Conservation (phyloP, 164 flowering plant species). For the Echeveria elegans region DNA sequence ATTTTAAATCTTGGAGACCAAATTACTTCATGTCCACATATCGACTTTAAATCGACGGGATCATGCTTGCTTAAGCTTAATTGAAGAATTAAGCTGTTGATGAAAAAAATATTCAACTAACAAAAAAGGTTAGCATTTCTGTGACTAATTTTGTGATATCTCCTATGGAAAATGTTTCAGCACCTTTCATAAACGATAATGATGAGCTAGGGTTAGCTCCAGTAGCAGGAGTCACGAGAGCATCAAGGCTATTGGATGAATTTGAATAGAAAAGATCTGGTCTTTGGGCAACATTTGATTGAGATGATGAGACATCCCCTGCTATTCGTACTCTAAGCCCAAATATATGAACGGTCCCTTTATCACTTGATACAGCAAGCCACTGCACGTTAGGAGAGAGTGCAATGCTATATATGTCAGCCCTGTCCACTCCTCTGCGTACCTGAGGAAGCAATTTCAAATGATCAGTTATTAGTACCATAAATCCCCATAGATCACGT, state of each 20-base stretch:
- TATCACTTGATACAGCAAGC: constrained; percentile 51
- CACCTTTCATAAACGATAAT: constrained; percentile 88
- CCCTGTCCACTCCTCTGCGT: constrained; percentile 45
- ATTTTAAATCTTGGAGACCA: neutral
- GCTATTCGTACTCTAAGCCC: constrained; percentile 52
- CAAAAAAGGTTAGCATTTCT: neutral
- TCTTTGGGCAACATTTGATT: constrained; percentile 22
- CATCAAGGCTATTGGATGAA: constrained; percentile 58
- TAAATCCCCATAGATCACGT: neutral
- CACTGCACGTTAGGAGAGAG: constrained; percentile 41
- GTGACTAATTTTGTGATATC: neutral
- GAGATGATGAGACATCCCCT: constrained; percentile 51
- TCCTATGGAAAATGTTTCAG: neutral
- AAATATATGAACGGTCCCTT: constrained; percentile 46
- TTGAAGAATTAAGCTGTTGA: neutral
- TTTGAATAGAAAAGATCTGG: constrained; percentile 33
- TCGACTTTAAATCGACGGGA: no score
- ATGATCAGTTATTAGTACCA: neutral
- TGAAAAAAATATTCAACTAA: neutral
- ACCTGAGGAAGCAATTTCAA: constrained; percentile 21
- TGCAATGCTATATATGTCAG: constrained; percentile 38
- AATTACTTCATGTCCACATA: no score
- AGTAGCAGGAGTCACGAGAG: constrained; percentile 44
- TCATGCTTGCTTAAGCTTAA: neutral
- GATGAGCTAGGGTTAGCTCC: constrained; percentile 73